Conservation (phyloP, 768 basidiomycete genomes). For the Mycena olivaceomarginata region DNA sequence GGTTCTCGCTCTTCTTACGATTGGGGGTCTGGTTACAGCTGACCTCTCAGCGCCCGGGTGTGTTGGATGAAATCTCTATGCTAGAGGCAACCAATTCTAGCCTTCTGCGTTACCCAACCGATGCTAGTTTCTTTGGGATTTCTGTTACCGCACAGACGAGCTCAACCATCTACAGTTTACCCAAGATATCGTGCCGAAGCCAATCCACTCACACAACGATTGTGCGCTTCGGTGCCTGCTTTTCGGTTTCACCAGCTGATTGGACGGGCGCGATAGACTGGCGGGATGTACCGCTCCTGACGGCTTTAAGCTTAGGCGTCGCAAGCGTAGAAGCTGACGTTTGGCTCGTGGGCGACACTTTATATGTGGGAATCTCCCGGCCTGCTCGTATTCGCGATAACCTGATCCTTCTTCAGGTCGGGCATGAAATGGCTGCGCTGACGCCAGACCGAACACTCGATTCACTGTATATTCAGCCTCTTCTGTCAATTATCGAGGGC, state of each 20-base stretch:
- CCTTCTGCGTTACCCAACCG: conserved; percentile 64
- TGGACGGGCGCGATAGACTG: conserved; percentile 60
- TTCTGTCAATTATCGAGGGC: conserved; percentile 61
- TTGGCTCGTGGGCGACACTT: conserved; percentile 64
- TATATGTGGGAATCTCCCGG: conserved; percentile 57
- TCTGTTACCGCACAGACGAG: too few species aligned
- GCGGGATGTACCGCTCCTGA: conserved; percentile 70
- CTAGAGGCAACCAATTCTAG: conserved; percentile 60
- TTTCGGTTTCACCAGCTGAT: neutral
- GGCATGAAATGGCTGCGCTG: conserved; percentile 66
- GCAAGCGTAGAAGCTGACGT: conserved; percentile 75
- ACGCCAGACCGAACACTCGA: conserved; percentile 66
- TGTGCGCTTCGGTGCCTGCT: conserved; percentile 55
- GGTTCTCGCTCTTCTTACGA: neutral
- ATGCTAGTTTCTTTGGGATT: neutral
- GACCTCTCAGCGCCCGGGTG: conserved; percentile 33
- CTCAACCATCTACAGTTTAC: conserved; percentile 57
- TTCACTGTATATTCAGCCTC: conserved; percentile 68
- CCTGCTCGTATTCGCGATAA: conserved; percentile 1
- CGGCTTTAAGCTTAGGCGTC: conserved; percentile 69
- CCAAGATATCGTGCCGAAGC: conserved; percentile 66
- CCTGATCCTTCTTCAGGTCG: conserved; percentile 56
- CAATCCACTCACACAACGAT: conserved; percentile 75
- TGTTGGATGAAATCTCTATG: conserved; percentile 45
- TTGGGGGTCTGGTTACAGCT: conserved; percentile 18